Percentiles rank a stretch among this genome's conserved stretches.
These are phyloP conservation scores for Botrytis fragariae DNA, from an alignment of 2,329 filamentous ascomycete genomes.

Conservation along the genomic window DNA sequence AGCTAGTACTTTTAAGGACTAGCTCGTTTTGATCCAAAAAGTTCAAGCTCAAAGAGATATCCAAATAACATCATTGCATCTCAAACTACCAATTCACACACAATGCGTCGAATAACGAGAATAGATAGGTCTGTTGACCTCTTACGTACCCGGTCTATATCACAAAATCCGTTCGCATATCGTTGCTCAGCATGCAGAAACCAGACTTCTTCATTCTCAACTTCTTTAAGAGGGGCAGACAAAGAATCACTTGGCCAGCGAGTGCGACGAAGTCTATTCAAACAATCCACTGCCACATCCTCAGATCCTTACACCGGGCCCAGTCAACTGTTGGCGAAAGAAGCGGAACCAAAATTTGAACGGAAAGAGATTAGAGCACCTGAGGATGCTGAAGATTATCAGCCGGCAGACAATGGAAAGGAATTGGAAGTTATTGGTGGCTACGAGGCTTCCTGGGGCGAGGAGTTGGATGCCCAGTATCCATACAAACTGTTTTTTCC, in stretches of 20 bases:
- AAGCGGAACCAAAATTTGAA: conserved; percentile 21
- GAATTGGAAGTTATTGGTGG: conserved; percentile 54
- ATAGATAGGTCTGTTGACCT: conserved; percentile 36
- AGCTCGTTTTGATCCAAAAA: conserved; percentile 14
- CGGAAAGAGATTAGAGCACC: conserved; percentile 13
- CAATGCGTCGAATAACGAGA: conserved; percentile 38
- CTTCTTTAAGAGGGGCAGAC: conserved; percentile 26
- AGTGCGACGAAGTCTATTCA: conserved; percentile 49
- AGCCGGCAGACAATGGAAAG: conserved; percentile 49
- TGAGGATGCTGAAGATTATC: conserved; percentile 40
- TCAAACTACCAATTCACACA: conserved; percentile 15
- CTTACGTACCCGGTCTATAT: conserved; percentile 22
- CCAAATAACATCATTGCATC: neutral
- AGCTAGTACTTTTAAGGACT: conserved; percentile 24
- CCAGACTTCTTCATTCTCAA: conserved; percentile 35
- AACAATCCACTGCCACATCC: conserved; percentile 48
- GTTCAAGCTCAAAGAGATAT: conserved; percentile 25
- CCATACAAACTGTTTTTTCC: conserved; percentile 44
- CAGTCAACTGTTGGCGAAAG: conserved; percentile 31
- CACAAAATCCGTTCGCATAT: conserved; percentile 24
- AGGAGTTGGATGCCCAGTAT: conserved; percentile 41
- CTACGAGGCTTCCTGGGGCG: conserved; percentile 44
- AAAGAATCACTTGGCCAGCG: conserved; percentile 43
- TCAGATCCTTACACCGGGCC: conserved; percentile 48
- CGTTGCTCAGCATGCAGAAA: conserved; percentile 34